phyloP scores from a whole-genome alignment of 2,329 filamentous ascomycete genomes.

The Aspergillus hiratsukae region DNA sequence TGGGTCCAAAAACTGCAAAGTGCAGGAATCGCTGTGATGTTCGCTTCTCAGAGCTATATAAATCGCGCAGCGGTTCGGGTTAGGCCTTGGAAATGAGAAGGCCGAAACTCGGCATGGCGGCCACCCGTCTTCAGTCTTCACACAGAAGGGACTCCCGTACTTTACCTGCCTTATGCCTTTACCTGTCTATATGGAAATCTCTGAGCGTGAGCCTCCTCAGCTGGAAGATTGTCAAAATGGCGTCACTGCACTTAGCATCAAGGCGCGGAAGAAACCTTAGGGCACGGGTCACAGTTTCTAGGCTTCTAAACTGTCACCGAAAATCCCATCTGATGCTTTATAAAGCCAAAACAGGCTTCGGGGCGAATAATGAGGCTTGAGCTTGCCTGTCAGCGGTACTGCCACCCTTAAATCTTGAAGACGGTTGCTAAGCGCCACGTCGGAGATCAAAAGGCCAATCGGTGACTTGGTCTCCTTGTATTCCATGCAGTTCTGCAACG shows the following conservation, averaged over 20 bases:
- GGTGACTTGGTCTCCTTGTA: neutral
- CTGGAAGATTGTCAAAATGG: neutral
- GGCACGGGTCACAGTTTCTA: neutral
- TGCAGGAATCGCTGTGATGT: neutral
- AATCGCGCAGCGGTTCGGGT: neutral
- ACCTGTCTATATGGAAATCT: neutral
- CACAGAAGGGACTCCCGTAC: neutral
- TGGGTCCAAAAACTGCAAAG: neutral
- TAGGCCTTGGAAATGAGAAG: neutral
- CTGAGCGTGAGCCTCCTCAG: neutral
- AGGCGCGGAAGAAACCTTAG: neutral
- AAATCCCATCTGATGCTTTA: neutral
- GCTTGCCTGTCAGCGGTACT: neutral
- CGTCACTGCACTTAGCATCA: neutral
- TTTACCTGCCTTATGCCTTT: neutral
- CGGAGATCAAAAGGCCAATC: constrained; percentile 3
- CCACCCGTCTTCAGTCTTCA: neutral
- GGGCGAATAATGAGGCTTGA: neutral
- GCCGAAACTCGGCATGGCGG: neutral
- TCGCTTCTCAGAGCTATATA: neutral
- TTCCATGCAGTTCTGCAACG: constrained; percentile 10
- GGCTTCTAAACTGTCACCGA: neutral
- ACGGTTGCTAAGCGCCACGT: constrained; percentile 5
- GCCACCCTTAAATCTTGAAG: neutral
- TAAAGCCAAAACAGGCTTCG: neutral